Conservation (phyloP, 2,329 filamentous ascomycete genomes). For the Pseudogymnoascus sp. region DNA sequence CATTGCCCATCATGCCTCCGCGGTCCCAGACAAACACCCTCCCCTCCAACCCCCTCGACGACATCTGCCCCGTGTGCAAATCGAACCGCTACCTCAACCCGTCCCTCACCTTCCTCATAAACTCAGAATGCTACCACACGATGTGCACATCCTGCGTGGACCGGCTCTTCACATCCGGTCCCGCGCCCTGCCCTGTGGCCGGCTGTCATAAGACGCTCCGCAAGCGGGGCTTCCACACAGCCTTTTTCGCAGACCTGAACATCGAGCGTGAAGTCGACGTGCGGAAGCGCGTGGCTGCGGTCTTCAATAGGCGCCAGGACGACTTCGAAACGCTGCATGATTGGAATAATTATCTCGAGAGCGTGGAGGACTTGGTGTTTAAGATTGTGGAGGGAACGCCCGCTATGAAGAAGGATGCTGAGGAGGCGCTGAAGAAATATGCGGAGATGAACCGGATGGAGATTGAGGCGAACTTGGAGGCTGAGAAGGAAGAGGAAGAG, state of each 20-base stretch:
- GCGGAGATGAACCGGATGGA: constrained; percentile 63
- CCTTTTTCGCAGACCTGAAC: constrained; percentile 81
- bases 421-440: constrained; percentile 54
- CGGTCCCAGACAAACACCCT: neutral
- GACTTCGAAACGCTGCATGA: constrained; percentile 79
- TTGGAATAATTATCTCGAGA: constrained; percentile 92
- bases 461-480: constrained; percentile 52
- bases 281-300: constrained; percentile 64
- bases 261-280: constrained; percentile 95
- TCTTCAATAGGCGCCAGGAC: constrained; percentile 83
- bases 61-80: constrained; percentile 96
- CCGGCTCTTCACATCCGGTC: constrained; percentile 85
- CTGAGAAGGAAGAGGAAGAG: constrained; percentile 49
- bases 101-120: constrained; percentile 91
- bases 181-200: constrained; percentile 84
- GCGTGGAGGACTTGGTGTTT: constrained; percentile 82
- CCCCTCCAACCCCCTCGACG: constrained; percentile 29
- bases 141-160: constrained; percentile 97
- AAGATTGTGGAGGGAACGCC: constrained; percentile 69
- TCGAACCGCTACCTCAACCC: constrained; percentile 91
- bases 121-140: constrained; percentile 97
- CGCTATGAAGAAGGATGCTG: constrained; percentile 42
- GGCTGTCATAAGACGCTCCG: constrained; percentile 82
- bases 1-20: neutral
- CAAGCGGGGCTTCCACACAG: constrained; percentile 72